Evolutionary conservation across 805 yeast species (phyloP), one percentile per base, ranked within the genome.

Genomic region (Metschnikowia borealis): DNA sequence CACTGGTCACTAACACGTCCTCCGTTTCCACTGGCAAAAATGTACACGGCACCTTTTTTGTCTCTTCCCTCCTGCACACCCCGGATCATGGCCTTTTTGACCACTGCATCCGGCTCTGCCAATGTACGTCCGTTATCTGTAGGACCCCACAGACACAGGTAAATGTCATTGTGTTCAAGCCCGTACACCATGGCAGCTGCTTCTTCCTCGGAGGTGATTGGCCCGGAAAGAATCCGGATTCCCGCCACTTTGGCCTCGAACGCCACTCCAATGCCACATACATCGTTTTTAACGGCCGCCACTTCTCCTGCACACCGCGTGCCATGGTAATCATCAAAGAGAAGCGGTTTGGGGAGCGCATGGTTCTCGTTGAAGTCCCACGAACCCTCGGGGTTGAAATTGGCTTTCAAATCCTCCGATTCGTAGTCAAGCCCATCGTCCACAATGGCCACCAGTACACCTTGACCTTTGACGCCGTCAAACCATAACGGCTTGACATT

Each of bases 91-190:
- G 98, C 95, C 53, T 87, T 82, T 60, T 81, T 79, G 6, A 92
- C 96, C 29, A 92, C 61, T 33, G 71, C 65, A 21, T 88, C 87
- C 0, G 99, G 99, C 3, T 82, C 94, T 47, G 88, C 90, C 77
- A 94, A 81, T 1, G 96, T 80, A 50, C 67, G 75, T 0, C 99
- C 99, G 65, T 92, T 88, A 66, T 94, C 99, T 2, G 89, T 80
- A 2, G 99, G 99, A 6, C 99, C 99, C 99, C 99, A 94, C 3
- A 97, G 89, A 67, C 99, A 94, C 3, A 96, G 88, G 65, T 90
- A 94, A 37, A 94, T 94, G 66, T 94, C 96, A 67, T 94, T 94
- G 26, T 81, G 79, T 54, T 89, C 91, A 55, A 87, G 71, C 0
- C 83, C 91, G 67, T 87, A 86, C 35, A 87, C 77, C 75, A 94